Evolutionary conservation across 371 early-diverging fungal species (phyloP), one percentile per base, ranked within the genome.

Genomic region (Conidiobolus incongruus): DNA sequence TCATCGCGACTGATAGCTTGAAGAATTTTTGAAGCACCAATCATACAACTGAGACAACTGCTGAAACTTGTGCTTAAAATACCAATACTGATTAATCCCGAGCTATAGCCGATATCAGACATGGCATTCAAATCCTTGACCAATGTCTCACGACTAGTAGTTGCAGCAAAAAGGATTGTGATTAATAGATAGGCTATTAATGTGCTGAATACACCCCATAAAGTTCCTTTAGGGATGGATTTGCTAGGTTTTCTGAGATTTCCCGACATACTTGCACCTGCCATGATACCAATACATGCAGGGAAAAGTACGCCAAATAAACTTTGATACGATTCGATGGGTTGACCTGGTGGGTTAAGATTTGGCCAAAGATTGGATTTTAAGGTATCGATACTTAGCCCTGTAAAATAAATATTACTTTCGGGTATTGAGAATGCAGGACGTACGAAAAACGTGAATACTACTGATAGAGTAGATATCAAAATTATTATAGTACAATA

Each of bases 241-340:
- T 62, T 58, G 56, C 66, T 61, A 5, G 75, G 74, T 33, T 60
- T 65, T 38, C 60, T 57, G 24, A 75, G 58, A 35, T 65, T 60
- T n/a, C 74, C 70, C 13, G 72, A 72, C 70, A 75, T 64, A 22
- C 68, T 67, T 0, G 72, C 71, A 52, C 60, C 72, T 16, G 74
- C 69, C 54, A 73, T 62, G 17, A 75, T 65, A 22, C 75, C 75
- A 33, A 63, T 61, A 37, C 72, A 74, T 31, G 68, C 68, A 0
- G 75, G 74, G 47, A 72, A 75, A 17, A 75, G 54, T 3, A 75
- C 58, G 38, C 69, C 66, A 40, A 73, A 69, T 24, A 75, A 59
- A 1, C 53, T 53, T 40, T 59, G 56, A 11, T 54, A 53, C 5
- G 61, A 62, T 35, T 62, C 55, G 19, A 50, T 38, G n/a, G 41